Evolutionary conservation across 495 filamentous ascomycete genomes (phyloP).

Genomic region (Penicillium lividum): DNA sequence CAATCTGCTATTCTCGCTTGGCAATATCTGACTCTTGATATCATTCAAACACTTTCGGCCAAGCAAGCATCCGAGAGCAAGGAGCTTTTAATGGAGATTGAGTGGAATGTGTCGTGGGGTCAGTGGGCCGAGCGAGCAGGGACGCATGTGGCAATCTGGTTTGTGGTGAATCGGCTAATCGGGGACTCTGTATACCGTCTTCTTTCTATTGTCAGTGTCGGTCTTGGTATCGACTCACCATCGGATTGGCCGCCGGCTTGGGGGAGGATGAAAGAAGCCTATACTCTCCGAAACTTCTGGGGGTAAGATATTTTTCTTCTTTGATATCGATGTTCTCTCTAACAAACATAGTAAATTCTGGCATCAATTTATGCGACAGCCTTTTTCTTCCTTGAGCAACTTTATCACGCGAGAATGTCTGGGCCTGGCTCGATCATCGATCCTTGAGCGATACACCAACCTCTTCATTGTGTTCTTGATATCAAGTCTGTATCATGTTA

Average conservation of each 20-base stretch:
- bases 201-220: background rate
- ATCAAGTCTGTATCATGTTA: slow-evolving; percentile 32
- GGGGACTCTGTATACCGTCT: background rate
- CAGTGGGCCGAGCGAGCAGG: background rate
- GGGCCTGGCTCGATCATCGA: background rate
- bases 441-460: slow-evolving; percentile 26
- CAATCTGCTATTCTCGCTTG: slow-evolving; percentile 19
- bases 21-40: slow-evolving; percentile 20
- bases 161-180: background rate
- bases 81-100: background rate
- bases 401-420: background rate
- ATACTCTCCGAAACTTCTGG: background rate
- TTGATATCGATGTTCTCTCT: background rate
- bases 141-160: background rate
- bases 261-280: background rate
- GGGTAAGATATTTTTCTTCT: background rate
- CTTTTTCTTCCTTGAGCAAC: background rate
- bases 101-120: background rate
- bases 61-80: background rate
- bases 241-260: background rate
- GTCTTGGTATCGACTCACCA: background rate
- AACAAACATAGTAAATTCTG: background rate
- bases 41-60: background rate
- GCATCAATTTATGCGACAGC: background rate
- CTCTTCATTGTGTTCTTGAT: slow-evolving; percentile 32